These are phyloP conservation scores for Boletus insuetus DNA, from an alignment of 768 basidiomycete species.

Conservation along the genomic window DNA sequence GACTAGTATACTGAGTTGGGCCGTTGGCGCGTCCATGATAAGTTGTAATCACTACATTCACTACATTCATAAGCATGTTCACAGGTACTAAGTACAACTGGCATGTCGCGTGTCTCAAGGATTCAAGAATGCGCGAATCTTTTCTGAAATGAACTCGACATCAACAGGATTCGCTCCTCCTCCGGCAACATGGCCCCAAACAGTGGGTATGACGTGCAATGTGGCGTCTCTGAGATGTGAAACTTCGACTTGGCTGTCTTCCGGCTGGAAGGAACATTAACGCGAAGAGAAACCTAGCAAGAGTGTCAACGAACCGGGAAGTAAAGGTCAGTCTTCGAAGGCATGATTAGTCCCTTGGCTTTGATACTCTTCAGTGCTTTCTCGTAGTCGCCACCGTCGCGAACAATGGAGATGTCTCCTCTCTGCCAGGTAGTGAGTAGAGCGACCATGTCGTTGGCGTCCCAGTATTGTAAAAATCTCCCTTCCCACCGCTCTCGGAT, in stretches of 20 bases:
- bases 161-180: slow-evolving; percentile 42
- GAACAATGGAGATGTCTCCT: slow-evolving; percentile 49
- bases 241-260: slow-evolving; percentile 53
- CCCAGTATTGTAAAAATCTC: slow-evolving; percentile 43
- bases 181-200: slow-evolving; percentile 59
- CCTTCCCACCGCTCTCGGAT: slow-evolving; percentile 51
- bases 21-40: too few relatives aligned
- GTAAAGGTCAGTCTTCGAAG: slow-evolving; percentile 57
- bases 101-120: too few relatives aligned
- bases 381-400: slow-evolving; percentile 43
- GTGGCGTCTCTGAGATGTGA: slow-evolving; percentile 40
- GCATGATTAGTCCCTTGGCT: slow-evolving; percentile 56
- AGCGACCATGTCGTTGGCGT: slow-evolving; percentile 54
- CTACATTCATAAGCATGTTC: background rate
- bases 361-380: slow-evolving; percentile 43
- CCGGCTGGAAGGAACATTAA: slow-evolving; percentile 37
- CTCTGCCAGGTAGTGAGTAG: slow-evolving; percentile 50
- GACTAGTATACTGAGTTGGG: slow-evolving; percentile 4
- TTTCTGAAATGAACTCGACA: slow-evolving; percentile 38
- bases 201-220: slow-evolving; percentile 51
- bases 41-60: background rate
- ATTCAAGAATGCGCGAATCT: slow-evolving; percentile 44
- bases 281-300: background rate
- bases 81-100: background rate
- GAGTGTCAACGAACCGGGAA: slow-evolving; percentile 43